Conservation (phyloP, 2,329 filamentous ascomycete species). For the Shiraia bambusicola region DNA sequence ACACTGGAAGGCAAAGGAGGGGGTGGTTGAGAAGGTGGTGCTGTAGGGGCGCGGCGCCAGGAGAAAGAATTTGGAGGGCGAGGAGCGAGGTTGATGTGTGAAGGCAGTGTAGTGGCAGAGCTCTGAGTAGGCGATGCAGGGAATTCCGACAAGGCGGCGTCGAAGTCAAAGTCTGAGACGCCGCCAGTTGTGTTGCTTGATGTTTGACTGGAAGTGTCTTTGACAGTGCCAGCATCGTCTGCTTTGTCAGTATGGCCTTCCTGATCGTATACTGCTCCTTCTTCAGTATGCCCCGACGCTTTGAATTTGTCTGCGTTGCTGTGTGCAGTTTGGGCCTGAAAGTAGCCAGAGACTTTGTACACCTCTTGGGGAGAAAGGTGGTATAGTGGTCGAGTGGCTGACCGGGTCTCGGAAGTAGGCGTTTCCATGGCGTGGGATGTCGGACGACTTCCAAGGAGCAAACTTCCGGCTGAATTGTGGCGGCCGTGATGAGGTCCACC, state of each 20-base stretch:
- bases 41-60: background rate
- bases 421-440: background rate
- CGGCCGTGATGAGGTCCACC: background rate
- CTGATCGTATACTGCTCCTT: too few species aligned
- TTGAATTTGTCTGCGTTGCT: too few species aligned
- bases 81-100: background rate
- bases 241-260: too few species aligned
- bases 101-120: conserved; percentile 9
- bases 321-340: too few species aligned
- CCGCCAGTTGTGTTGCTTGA: background rate
- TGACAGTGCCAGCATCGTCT: background rate
- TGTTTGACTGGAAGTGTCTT: background rate
- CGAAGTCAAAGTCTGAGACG: background rate
- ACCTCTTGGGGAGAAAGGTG: too few species aligned
- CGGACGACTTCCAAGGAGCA: background rate
- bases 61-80: conserved; percentile 12
- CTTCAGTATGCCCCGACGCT: too few species aligned
- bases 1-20: conserved; percentile 5
- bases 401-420: background rate
- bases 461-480: background rate
- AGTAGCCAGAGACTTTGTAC: too few species aligned
- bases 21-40: background rate
- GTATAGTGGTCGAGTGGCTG: background rate
- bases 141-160: conserved; percentile 3
- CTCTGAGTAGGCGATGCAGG: conserved; percentile 11